These are phyloP conservation scores for Myriosclerotinia scirpicola DNA, from an alignment of 2,329 filamentous ascomycete species.

Conservation along the genomic window DNA sequence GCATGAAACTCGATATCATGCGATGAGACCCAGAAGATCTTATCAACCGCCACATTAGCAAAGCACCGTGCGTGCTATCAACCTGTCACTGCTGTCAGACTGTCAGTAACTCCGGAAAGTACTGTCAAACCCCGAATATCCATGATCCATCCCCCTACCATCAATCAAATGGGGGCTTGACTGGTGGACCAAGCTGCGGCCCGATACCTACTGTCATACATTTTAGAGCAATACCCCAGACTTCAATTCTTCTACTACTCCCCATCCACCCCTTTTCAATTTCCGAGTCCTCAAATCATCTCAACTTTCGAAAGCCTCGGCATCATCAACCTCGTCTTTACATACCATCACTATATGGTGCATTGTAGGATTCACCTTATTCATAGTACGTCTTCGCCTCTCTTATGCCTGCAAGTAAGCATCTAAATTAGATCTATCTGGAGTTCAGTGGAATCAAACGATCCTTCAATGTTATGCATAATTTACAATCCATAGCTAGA, in stretches of 20 bases:
- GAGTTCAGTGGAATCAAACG: background rate
- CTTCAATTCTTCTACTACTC: background rate
- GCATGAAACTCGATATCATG: conserved; percentile 14
- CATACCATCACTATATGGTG: background rate
- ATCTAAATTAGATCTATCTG: background rate
- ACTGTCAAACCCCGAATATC: background rate
- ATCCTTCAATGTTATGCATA: conserved; percentile 7
- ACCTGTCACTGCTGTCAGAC: no score
- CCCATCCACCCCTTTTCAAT: background rate
- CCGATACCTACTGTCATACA: background rate
- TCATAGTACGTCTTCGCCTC: conserved; percentile 15
- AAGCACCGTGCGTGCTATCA: background rate
- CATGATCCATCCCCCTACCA: background rate
- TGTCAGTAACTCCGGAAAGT: background rate
- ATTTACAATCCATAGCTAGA: background rate
- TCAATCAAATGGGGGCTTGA: background rate
- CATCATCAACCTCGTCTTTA: background rate
- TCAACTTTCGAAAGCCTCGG: background rate
- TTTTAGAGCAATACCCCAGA: background rate
- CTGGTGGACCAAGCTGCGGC: background rate
- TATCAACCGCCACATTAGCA: conserved; percentile 1
- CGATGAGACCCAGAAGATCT: conserved; percentile 15
- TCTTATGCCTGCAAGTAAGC: background rate
- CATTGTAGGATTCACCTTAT: conserved; percentile 4
- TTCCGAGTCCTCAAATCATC: background rate